Evolutionary conservation across 805 yeast species (phyloP).

Genomic region (Priceomyces medius): DNA sequence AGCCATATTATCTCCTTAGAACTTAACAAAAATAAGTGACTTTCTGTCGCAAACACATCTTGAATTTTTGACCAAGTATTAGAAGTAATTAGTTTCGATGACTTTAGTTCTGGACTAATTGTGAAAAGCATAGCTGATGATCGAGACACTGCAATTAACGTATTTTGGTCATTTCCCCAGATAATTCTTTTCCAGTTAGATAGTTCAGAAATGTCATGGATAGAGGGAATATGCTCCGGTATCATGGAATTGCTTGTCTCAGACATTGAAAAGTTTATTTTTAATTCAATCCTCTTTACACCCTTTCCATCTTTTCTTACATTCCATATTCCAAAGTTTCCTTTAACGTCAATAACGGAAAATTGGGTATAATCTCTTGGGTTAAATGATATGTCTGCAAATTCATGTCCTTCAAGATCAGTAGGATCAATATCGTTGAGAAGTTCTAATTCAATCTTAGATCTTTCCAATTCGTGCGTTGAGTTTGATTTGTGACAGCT

Average conservation of each 20-base stretch:
- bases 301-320: constrained; percentile 9
- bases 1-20: constrained; percentile 64
- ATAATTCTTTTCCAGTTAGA: constrained; percentile 54
- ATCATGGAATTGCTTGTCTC: background rate
- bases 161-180: constrained; percentile 39
- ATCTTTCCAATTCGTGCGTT: constrained; percentile 1
- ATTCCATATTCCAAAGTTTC: constrained; percentile 48
- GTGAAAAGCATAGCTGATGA: constrained; percentile 39
- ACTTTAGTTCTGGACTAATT: constrained; percentile 12
- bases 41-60: constrained; percentile 36
- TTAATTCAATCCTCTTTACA: constrained; percentile 4
- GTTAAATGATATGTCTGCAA: constrained; percentile 47
- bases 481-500: constrained; percentile 17
- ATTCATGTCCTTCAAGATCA: constrained; percentile 28
- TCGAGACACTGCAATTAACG: constrained; percentile 39
- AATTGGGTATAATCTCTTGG: constrained; percentile 41
- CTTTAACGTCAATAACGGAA: constrained; percentile 50
- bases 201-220: constrained; percentile 48
- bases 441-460: constrained; percentile 9
- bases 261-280: background rate
- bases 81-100: constrained; percentile 42
- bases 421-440: constrained; percentile 19
- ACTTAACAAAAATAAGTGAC: constrained; percentile 56
- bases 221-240: constrained; percentile 6
- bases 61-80: constrained; percentile 53